Conservation (phyloP, 805 yeast species). For the Teunomyces cretensis region DNA sequence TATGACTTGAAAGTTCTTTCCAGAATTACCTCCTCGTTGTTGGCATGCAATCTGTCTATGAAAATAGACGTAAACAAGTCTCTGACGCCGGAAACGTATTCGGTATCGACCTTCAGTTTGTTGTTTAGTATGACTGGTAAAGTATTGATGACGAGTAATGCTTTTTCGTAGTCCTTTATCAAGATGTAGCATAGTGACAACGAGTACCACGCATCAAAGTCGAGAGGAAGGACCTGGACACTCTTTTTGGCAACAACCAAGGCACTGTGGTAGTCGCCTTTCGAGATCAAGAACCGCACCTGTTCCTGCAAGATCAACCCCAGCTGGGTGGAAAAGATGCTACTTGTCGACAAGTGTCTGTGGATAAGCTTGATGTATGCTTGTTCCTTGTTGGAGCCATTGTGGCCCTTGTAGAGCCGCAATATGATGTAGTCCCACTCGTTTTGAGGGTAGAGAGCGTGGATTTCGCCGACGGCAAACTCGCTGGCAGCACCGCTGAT, state of each 20-base stretch:
- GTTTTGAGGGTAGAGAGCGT: constrained; percentile 7
- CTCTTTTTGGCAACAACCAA: constrained; percentile 57
- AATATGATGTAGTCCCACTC: constrained; percentile 26
- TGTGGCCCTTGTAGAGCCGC: constrained; percentile 22
- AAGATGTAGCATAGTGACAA: constrained; percentile 62
- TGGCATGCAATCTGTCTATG: constrained; percentile 14
- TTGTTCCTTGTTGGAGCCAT: constrained; percentile 20
- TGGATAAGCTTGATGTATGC: constrained; percentile 24
- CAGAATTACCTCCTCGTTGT: constrained; percentile 23
- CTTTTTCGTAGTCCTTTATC: constrained; percentile 53
- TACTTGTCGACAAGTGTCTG: constrained; percentile 10
- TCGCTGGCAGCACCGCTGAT: constrained; percentile 26
- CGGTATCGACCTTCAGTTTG: constrained; percentile 12
- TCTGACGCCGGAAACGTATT: constrained; percentile 21
- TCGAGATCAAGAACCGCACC: constrained; percentile 58
- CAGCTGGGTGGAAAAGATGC: constrained; percentile 42
- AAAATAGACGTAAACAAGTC: constrained; percentile 26
- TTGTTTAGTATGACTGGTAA: constrained; percentile 53
- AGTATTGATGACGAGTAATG: constrained; percentile 68
- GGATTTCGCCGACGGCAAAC: constrained; percentile 40
- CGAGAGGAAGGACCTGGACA: constrained; percentile 70
- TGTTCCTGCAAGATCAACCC: constrained; percentile 62
- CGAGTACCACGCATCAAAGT: constrained; percentile 70
- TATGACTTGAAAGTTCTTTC: constrained; percentile 26
- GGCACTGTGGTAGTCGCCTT: constrained; percentile 56